Percentiles rank a stretch among this genome's conserved stretches.
Conservation (phyloP, 2,329 filamentous ascomycete species). For the Davidsoniella virescens region DNA sequence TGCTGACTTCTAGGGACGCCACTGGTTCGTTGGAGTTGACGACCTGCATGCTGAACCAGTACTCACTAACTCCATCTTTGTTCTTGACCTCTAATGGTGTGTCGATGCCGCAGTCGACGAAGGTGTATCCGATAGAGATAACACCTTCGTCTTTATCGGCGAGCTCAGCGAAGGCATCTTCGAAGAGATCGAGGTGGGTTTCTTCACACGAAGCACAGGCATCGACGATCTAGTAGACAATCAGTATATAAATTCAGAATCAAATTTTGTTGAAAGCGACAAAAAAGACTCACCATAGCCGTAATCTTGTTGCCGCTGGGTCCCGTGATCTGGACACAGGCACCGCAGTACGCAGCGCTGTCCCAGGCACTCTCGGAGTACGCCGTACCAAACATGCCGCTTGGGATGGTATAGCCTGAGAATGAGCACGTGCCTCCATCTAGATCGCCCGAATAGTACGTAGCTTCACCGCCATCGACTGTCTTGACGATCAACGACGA, state of each 20-base stretch:
- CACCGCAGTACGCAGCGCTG: slow-evolving; percentile 38
- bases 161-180: slow-evolving; percentile 25
- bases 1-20: slow-evolving; percentile 41
- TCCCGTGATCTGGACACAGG: slow-evolving; percentile 43
- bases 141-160: slow-evolving; percentile 22
- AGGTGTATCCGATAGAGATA: slow-evolving; percentile 22
- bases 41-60: slow-evolving; percentile 37
- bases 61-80: slow-evolving; percentile 27
- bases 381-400: slow-evolving; percentile 43
- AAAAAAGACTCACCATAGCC: slow-evolving; percentile 37
- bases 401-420: slow-evolving; percentile 43
- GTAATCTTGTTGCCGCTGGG: slow-evolving; percentile 40
- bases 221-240: slow-evolving; percentile 25
- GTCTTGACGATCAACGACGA: not conserved
- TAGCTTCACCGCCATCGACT: slow-evolving; percentile 16
- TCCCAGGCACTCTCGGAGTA: slow-evolving; percentile 43
- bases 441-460: slow-evolving; percentile 39
- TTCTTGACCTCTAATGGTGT: slow-evolving; percentile 27
- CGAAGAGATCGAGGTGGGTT: slow-evolving; percentile 29
- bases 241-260: not conserved
- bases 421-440: slow-evolving; percentile 48
- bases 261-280: not conserved
- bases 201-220: slow-evolving; percentile 26
- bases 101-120: slow-evolving; percentile 26
- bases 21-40: slow-evolving; percentile 44